phyloP scores from a whole-genome alignment of 352 stramenopile genomes.

The Phytophthora pluvialis region DNA sequence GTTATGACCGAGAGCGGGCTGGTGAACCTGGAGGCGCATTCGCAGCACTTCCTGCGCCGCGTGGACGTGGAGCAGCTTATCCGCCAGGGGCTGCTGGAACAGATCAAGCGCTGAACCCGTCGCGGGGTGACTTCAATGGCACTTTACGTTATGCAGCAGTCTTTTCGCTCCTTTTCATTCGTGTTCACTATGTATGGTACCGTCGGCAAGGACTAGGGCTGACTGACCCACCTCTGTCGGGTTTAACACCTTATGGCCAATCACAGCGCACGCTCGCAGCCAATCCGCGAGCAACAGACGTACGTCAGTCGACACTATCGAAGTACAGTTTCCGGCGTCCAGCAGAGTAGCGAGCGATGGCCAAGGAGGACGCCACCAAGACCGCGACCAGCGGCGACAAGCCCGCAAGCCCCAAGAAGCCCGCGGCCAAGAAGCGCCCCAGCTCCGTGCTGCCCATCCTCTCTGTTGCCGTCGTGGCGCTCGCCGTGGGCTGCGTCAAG shows the following conservation, averaged over 20 bases:
- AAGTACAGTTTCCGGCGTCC: constrained; percentile 10
- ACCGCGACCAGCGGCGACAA: constrained; percentile 1
- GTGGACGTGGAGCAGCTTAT: constrained; percentile 89
- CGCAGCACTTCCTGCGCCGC: constrained; percentile 88
- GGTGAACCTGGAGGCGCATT: constrained; percentile 88
- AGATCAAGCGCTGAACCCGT: constrained; percentile 69
- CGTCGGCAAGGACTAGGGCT: constrained; percentile 1
- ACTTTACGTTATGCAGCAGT: constrained; percentile 15
- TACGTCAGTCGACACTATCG: constrained; percentile 19
- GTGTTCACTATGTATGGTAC: constrained; percentile 18
- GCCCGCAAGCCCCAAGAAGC: constrained; percentile 19
- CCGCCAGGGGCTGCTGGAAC: constrained; percentile 82
- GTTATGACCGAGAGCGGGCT: constrained; percentile 92
- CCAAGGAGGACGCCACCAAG: constrained; percentile 22
- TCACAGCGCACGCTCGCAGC: constrained; percentile 12
- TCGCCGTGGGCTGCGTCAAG: constrained; percentile 32
- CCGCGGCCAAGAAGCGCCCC: constrained; percentile 22
- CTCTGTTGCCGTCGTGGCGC: constrained; percentile 27
- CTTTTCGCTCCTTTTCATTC: constrained; percentile 34
- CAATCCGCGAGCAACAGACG: constrained; percentile 22
- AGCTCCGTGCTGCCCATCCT: constrained; percentile 29
- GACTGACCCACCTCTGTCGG: constrained; percentile 1
- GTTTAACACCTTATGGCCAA: constrained; percentile 28
- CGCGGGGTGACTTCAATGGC: constrained; percentile 12
- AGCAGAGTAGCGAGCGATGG: constrained; percentile 11